These are phyloP conservation scores for Quercus lobata DNA, from an alignment of 331 rosid genomes.

Conservation along the genomic window DNA sequence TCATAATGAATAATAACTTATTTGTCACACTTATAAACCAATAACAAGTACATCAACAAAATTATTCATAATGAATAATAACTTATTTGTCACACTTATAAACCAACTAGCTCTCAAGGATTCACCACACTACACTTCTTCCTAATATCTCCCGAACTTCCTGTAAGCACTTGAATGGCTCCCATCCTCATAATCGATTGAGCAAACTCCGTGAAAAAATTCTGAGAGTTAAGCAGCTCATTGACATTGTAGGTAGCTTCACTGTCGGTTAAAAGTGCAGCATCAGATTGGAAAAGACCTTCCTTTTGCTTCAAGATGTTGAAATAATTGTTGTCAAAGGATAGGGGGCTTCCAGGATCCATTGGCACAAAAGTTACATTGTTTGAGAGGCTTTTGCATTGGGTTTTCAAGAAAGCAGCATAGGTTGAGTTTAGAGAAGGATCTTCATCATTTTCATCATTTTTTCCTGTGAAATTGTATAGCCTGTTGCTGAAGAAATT, in stretches of 20 bases:
- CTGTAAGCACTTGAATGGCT: not conserved
- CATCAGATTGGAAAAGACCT: not conserved
- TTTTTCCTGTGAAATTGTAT: constrained; percentile 43
- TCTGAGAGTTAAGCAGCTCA: not conserved
- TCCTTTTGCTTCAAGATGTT: not conserved
- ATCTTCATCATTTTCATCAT: constrained; percentile 29
- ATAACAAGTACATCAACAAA: too few species aligned
- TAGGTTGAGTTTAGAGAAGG: not conserved
- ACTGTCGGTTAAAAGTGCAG: not conserved
- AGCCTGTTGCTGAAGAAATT: constrained; percentile 25
- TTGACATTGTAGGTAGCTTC: not conserved
- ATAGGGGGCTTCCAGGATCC: not conserved
- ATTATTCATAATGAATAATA: not conserved
- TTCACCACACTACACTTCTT: not conserved
- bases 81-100: not conserved
- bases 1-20: not conserved
- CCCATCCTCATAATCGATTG: not conserved
- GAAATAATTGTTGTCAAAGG: not conserved
- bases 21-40: not conserved
- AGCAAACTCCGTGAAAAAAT: not conserved
- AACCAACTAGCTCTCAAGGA: not conserved
- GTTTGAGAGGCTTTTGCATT: not conserved
- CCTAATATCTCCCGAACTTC: not conserved
- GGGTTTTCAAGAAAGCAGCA: not conserved
- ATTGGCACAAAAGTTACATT: not conserved